Evolutionary conservation across 2,329 filamentous ascomycete genomes (phyloP).

Genomic region (Neurospora crassa): DNA sequence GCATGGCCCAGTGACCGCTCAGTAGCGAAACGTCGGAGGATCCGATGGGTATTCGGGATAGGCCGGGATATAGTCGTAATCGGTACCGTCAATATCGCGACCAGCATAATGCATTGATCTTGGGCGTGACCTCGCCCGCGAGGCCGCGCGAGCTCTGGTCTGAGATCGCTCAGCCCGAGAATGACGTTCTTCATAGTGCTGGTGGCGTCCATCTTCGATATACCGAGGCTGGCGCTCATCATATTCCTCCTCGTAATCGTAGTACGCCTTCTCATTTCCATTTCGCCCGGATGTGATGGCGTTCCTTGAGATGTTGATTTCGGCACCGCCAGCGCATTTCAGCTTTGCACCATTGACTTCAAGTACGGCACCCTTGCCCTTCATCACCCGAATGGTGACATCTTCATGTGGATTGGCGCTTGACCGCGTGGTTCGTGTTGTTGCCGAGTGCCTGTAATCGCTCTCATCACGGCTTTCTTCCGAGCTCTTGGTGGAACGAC

Average conservation of each 20-base stretch:
- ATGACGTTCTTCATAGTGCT: conserved; percentile 39
- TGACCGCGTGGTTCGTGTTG: conserved; percentile 50
- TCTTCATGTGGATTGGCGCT: conserved; percentile 40
- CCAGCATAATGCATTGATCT: conserved; percentile 22
- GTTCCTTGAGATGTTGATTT: conserved; percentile 40
- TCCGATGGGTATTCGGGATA: conserved; percentile 16
- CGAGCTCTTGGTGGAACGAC: conserved; percentile 48
- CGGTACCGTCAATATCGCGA: conserved; percentile 12
- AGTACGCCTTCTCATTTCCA: conserved; percentile 43
- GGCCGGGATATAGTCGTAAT: conserved; percentile 11
- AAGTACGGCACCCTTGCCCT: conserved; percentile 41
- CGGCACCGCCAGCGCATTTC: conserved; percentile 47
- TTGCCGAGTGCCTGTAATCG: conserved; percentile 51
- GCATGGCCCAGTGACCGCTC: not conserved
- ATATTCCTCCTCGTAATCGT: conserved; percentile 38
- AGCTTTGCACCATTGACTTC: conserved; percentile 49
- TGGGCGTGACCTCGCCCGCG: conserved; percentile 43
- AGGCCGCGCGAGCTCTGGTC: conserved; percentile 36
- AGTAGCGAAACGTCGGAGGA: not conserved
- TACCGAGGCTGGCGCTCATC: conserved; percentile 28
- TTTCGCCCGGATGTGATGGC: conserved; percentile 27
- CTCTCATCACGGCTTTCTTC: conserved; percentile 52
- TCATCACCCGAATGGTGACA: conserved; percentile 48
- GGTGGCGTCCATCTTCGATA: conserved; percentile 42
- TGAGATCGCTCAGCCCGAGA: conserved; percentile 35